Percentiles rank a stretch among this genome's conserved stretches.
Evolutionary conservation across 202 grass and related monocot genomes (phyloP).

Genomic region (Panicum virgatum): DNA sequence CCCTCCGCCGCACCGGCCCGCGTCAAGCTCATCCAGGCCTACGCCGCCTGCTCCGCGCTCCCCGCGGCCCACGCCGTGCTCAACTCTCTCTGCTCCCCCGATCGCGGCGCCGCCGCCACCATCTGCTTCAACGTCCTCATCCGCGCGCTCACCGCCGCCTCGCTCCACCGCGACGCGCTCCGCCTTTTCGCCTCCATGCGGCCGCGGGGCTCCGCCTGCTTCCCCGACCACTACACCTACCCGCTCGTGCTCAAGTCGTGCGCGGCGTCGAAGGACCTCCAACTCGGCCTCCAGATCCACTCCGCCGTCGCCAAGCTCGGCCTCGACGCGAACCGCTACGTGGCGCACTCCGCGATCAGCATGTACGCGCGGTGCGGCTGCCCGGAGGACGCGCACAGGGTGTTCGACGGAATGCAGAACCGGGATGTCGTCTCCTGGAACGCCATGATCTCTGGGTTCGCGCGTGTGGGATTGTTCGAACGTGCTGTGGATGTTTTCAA

Average conservation of each 20-base stretch:
- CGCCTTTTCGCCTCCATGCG: slow-evolving; percentile 59
- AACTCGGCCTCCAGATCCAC: slow-evolving; percentile 55
- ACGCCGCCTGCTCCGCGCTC: slow-evolving; percentile 66
- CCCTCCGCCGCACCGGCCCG: slow-evolving; percentile 35
- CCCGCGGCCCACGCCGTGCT: slow-evolving; percentile 51
- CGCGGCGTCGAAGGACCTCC: slow-evolving; percentile 42
- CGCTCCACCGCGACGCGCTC: slow-evolving; percentile 56
- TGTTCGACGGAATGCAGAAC: slow-evolving; percentile 68
- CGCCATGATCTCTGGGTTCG: slow-evolving; percentile 64
- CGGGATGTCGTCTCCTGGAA: slow-evolving; percentile 81
- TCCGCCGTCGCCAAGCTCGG: slow-evolving; percentile 40
- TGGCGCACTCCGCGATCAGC: slow-evolving; percentile 62
- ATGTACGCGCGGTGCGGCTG: slow-evolving; percentile 62
- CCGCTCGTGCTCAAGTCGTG: slow-evolving; percentile 79
- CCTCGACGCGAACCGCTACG: slow-evolving; percentile 57
- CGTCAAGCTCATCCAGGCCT: slow-evolving; percentile 77
- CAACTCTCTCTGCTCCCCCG: slow-evolving; percentile 16
- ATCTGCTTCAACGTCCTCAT: slow-evolving; percentile 74
- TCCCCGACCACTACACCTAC: slow-evolving; percentile 73
- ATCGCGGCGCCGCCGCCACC: slow-evolving; percentile 22
- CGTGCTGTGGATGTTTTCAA: slow-evolving; percentile 48
- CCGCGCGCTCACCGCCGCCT: slow-evolving; percentile 51
- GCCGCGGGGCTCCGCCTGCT: slow-evolving; percentile 33
- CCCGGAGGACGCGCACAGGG: slow-evolving; percentile 41
- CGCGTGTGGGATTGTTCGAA: slow-evolving; percentile 33